Evolutionary conservation across 1,284 basidiomycete species (phyloP).

Genomic region (Ganoderma boninense): DNA sequence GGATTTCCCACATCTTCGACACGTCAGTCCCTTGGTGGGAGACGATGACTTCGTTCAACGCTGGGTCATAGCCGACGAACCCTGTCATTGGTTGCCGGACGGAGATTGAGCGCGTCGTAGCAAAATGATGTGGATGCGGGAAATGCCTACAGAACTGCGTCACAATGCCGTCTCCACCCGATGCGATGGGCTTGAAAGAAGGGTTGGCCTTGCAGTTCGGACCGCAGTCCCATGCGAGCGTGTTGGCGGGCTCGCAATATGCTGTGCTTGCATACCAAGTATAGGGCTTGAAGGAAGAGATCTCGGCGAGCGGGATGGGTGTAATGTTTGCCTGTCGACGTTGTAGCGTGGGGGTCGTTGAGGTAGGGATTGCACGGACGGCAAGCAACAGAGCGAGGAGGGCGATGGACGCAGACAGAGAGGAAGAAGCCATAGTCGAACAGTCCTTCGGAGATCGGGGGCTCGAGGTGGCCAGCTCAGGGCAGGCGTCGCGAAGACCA

Average conservation of each 20-base stretch:
- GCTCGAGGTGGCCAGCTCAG: neutral
- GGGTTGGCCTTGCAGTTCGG: slow-evolving; percentile 55
- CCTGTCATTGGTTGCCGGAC: slow-evolving; percentile 25
- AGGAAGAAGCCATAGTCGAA: neutral
- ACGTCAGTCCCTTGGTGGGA: slow-evolving; percentile 58
- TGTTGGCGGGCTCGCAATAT: slow-evolving; percentile 45
- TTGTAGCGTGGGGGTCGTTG: neutral
- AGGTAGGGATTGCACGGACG: neutral
- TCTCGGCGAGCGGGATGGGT: slow-evolving; percentile 41
- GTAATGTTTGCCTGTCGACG: slow-evolving; percentile 33
- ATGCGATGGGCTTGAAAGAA: slow-evolving; percentile 62
- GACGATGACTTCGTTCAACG: slow-evolving; percentile 54
- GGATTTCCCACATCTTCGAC: slow-evolving; percentile 15
- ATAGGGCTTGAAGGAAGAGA: slow-evolving; percentile 48
- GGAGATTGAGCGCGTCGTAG: slow-evolving; percentile 1
- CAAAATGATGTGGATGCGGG: neutral
- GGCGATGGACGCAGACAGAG: neutral
- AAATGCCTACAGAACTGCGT: slow-evolving; percentile 56
- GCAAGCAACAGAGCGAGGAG: neutral
- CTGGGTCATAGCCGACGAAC: slow-evolving; percentile 60
- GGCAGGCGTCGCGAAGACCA: neutral
- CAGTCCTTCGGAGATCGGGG: neutral
- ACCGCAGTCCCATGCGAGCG: slow-evolving; percentile 48
- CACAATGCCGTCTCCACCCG: slow-evolving; percentile 64
- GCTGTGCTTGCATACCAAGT: slow-evolving; percentile 48